Conservation (phyloP, 495 filamentous ascomycete species). For the Penicillium coprophilum region DNA sequence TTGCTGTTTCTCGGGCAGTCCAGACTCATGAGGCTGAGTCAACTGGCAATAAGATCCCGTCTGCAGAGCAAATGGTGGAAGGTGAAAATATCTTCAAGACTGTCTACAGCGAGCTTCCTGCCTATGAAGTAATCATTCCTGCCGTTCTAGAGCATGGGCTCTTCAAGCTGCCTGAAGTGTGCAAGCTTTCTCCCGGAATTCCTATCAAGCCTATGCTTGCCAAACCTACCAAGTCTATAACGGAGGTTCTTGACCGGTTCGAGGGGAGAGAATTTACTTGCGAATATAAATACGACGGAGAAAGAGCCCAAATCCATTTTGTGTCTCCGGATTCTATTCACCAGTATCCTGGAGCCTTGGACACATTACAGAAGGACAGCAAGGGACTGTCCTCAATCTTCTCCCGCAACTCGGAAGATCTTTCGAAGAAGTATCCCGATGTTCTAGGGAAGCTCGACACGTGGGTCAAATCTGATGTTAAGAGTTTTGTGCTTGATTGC, state of each 20-base stretch:
- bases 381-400: conserved; percentile 84
- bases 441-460: conserved; percentile 80
- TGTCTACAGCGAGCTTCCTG: conserved; percentile 92
- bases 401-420: conserved; percentile 92
- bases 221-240: conserved; percentile 98
- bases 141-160: conserved; percentile 85
- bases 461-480: conserved; percentile 87
- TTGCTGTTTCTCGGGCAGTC: conserved; percentile 83
- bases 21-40: conserved; percentile 74
- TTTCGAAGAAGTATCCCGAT: conserved; percentile 97
- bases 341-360: conserved; percentile 54
- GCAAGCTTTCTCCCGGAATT: conserved; percentile 91
- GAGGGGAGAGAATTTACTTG: conserved; percentile 95
- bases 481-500: conserved; percentile 95
- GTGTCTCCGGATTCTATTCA: conserved; percentile 77
- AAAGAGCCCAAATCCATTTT: conserved; percentile 95
- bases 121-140: conserved; percentile 93
- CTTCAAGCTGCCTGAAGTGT: conserved; percentile 72
- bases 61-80: conserved; percentile 70
- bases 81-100: conserved; percentile 83
- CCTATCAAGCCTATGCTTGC: conserved; percentile 98
- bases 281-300: conserved; percentile 98
- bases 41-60: conserved; percentile 65
- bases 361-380: conserved; percentile 50
- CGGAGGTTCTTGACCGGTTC: conserved; percentile 95